Evolutionary conservation across 2,329 filamentous ascomycete genomes (phyloP).

Genomic region (Exophiala calicioides): DNA sequence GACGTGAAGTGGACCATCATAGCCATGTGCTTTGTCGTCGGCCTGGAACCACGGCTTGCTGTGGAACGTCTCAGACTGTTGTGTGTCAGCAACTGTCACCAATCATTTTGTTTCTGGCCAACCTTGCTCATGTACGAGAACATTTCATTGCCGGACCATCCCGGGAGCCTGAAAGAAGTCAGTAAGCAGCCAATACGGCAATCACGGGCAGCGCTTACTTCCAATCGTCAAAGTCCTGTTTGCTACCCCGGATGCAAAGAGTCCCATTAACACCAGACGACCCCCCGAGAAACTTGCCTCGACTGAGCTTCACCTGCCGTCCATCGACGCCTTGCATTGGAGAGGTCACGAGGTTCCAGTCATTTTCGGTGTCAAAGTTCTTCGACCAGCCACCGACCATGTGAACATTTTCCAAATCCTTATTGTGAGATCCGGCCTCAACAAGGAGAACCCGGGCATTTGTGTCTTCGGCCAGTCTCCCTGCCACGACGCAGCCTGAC

Average conservation of each 20-base stretch:
- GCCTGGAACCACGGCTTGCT: slow-evolving; percentile 59
- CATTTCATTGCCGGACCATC: slow-evolving; percentile 58
- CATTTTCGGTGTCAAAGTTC: slow-evolving; percentile 44
- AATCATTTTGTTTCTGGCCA: slow-evolving; percentile 36
- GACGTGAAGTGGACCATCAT: slow-evolving; percentile 55
- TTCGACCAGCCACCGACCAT: slow-evolving; percentile 49
- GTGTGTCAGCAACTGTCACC: slow-evolving; percentile 13
- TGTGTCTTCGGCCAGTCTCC: slow-evolving; percentile 49
- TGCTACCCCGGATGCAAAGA: slow-evolving; percentile 45
- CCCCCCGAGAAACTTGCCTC: slow-evolving; percentile 46
- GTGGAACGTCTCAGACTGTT: slow-evolving; percentile 61
- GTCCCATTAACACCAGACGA: slow-evolving; percentile 51
- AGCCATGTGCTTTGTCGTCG: slow-evolving; percentile 51
- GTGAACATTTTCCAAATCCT: slow-evolving; percentile 48
- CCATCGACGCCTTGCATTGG: slow-evolving; percentile 43
- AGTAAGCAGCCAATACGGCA: slow-evolving; percentile 2
- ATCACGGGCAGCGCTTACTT: slow-evolving; percentile 44
- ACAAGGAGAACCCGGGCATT: slow-evolving; percentile 46
- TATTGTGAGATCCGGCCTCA: slow-evolving; percentile 51
- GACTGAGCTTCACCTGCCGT: slow-evolving; percentile 45
- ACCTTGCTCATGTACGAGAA: slow-evolving; percentile 60
- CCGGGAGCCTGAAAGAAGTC: slow-evolving; percentile 52
- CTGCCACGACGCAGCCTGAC: slow-evolving; percentile 52
- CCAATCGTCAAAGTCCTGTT: slow-evolving; percentile 58
- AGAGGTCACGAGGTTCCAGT: slow-evolving; percentile 48